These are phyloP conservation scores for Aspergillus niger DNA, from an alignment of 2,329 filamentous ascomycete genomes.

Conservation along the genomic window DNA sequence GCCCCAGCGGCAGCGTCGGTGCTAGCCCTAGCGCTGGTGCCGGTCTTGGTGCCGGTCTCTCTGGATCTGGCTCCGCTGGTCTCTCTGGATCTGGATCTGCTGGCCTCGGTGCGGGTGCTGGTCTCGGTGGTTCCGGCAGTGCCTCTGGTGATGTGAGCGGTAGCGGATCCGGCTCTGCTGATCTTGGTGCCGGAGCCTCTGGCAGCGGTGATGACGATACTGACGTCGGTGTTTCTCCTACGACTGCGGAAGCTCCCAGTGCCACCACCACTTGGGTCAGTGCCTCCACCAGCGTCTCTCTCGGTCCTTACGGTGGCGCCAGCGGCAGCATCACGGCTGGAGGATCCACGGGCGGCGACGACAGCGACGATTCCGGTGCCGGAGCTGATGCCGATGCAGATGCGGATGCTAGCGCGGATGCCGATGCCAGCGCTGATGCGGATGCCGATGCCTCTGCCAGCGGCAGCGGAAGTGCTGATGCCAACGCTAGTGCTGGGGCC, in stretches of 20 bases:
- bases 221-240: conserved; percentile 2
- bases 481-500: conserved; percentile 3
- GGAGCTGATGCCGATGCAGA: conserved; percentile 1
- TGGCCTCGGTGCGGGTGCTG: not conserved
- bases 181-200: not conserved
- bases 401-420: not conserved
- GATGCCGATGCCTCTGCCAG: conserved; percentile 1
- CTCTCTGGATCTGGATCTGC: not conserved
- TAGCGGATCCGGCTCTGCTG: not conserved
- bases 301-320: not conserved
- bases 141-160: not conserved
- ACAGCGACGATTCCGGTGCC: not conserved
- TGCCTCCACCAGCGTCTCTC: conserved; percentile 4
- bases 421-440: not conserved
- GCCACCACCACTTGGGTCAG: conserved; percentile 3
- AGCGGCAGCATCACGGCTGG: conserved; percentile 1
- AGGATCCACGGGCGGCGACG: not conserved
- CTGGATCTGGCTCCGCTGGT: not conserved
- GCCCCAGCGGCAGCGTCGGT: not conserved
- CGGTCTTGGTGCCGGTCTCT: not conserved
- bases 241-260: not conserved
- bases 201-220: not conserved
- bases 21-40: not conserved
- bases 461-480: not conserved
- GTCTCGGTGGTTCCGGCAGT: not conserved